These are phyloP conservation scores for Cichorium intybus DNA, from an alignment of 140 eudicot species.

Conservation along the genomic window DNA sequence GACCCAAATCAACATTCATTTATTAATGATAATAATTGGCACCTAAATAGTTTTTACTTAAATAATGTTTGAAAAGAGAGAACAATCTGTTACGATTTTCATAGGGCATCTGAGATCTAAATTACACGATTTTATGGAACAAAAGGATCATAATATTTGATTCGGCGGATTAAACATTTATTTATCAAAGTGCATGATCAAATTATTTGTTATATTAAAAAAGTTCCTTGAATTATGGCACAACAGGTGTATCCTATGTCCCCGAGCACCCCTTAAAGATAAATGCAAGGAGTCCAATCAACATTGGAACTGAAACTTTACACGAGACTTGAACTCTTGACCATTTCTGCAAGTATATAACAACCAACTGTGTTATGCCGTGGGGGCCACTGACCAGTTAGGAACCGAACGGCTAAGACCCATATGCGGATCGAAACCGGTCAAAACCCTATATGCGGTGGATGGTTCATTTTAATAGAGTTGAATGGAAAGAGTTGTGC, in stretches of 20 bases:
- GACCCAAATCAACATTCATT: too few relatives aligned
- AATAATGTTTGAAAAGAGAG: too few relatives aligned
- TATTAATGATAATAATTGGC: too few relatives aligned
- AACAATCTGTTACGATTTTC: too few relatives aligned
- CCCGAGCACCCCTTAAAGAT: conserved; percentile 88
- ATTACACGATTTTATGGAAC: neutral
- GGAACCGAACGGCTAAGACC: too few relatives aligned
- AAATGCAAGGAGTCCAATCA: conserved; percentile 51
- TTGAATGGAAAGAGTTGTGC: neutral
- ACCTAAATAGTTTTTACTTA: too few relatives aligned
- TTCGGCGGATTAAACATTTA: neutral
- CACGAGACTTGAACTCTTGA: neutral
- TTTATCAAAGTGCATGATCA: neutral
- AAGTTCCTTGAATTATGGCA: neutral
- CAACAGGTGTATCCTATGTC: conserved; percentile 64
- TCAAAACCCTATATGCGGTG: neutral
- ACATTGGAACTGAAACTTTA: neutral
- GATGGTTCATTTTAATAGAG: too few relatives aligned
- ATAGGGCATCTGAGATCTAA: too few relatives aligned
- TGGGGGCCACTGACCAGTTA: too few relatives aligned
- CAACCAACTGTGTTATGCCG: too few relatives aligned
- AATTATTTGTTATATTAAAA: neutral
- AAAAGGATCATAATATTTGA: neutral
- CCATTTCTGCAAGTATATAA: neutral
- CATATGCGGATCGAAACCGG: neutral